These are phyloP conservation scores for Megacollybia platyphylla DNA, from an alignment of 1,284 basidiomycete species.

Conservation along the genomic window DNA sequence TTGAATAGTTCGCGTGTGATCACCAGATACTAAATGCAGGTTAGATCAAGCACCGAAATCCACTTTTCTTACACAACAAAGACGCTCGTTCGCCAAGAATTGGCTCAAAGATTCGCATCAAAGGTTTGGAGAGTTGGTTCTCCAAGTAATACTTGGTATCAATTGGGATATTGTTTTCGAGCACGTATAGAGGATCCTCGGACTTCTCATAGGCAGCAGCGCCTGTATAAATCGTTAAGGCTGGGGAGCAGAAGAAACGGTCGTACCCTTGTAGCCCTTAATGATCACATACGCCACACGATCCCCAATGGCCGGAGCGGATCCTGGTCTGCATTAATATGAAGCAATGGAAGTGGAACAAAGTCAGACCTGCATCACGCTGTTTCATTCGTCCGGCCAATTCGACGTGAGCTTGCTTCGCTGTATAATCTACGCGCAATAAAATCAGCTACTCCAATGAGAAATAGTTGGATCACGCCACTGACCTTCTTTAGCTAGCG, in stretches of 20 bases:
- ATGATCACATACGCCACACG: constrained; percentile 96
- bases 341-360: neutral
- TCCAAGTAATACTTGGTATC: constrained; percentile 96
- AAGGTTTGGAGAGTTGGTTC: constrained; percentile 89
- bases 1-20: constrained; percentile 86
- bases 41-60: constrained; percentile 4
- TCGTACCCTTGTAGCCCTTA: constrained; percentile 81
- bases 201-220: constrained; percentile 98
- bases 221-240: constrained; percentile 27
- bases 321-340: constrained; percentile 32
- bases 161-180: constrained; percentile 94
- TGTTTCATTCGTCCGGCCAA: constrained; percentile 89
- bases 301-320: constrained; percentile 87
- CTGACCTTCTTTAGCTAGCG: constrained; percentile 75
- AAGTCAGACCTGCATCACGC: constrained; percentile 70
- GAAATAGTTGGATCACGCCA: neutral
- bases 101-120: constrained; percentile 96
- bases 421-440: constrained; percentile 56
- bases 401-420: constrained; percentile 92
- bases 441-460: neutral
- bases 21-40: constrained; percentile 67
- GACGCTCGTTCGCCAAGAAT: constrained; percentile 84
- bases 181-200: constrained; percentile 89
- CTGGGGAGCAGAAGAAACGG: neutral
- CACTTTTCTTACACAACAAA: constrained; percentile 52